Evolutionary conservation across 106 monocot species (phyloP).

Genomic region (Dactylorhiza incarnata): DNA sequence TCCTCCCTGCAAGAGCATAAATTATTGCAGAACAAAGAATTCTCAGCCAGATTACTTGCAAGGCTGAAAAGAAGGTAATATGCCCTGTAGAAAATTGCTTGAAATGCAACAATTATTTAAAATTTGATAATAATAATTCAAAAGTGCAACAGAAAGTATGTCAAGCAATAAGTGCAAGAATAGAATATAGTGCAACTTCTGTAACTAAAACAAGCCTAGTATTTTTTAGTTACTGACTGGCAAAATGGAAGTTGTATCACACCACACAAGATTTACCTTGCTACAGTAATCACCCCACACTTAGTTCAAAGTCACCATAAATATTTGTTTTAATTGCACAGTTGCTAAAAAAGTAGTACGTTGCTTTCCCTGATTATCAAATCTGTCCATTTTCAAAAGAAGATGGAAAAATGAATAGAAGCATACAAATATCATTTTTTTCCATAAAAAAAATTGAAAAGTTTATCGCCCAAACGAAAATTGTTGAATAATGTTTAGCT

Average conservation of each 20-base stretch:
- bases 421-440: background rate
- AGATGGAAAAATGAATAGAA: background rate
- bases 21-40: background rate
- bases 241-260: background rate
- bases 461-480: background rate
- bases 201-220: background rate
- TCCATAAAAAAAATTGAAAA: background rate
- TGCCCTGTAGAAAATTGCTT: background rate
- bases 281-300: background rate
- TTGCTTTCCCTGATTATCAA: background rate
- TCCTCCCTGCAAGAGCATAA: slow-evolving; percentile 28
- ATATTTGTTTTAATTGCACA: background rate
- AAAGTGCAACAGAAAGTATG: background rate
- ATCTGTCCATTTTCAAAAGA: background rate
- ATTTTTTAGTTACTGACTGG: background rate
- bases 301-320: background rate
- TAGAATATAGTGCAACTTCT: background rate
- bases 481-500: background rate
- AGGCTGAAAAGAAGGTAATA: background rate
- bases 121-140: background rate
- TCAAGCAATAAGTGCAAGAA: background rate
- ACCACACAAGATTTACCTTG: background rate
- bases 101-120: background rate
- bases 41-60: background rate
- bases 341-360: background rate